Percentiles rank a stretch among this genome's conserved stretches.
phyloP scores from a whole-genome alignment of 2,329 filamentous ascomycete species.

The Talaromyces marneffei region DNA sequence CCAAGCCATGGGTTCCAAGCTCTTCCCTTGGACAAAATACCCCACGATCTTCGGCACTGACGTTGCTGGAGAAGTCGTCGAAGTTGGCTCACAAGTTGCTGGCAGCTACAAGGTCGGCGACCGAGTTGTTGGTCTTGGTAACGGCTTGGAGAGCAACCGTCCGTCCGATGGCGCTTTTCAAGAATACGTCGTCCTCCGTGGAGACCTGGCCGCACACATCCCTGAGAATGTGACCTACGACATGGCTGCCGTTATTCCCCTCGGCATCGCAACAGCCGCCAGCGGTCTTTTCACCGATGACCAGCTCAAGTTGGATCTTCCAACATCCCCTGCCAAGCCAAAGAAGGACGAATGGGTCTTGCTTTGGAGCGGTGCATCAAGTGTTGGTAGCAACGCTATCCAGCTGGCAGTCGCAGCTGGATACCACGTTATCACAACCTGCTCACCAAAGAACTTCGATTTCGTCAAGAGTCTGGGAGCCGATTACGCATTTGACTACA shows the following conservation, averaged over 20 bases:
- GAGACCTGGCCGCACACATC: constrained; percentile 17
- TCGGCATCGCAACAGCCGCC: constrained; percentile 24
- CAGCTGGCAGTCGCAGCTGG: constrained; percentile 39
- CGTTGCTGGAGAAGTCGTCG: constrained; percentile 25
- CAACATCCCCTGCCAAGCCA: not conserved
- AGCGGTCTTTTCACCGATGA: constrained; percentile 22
- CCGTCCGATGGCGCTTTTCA: constrained; percentile 23
- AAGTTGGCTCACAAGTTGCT: constrained; percentile 22
- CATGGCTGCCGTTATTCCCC: constrained; percentile 23
- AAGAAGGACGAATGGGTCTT: constrained; percentile 32
- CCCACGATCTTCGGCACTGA: constrained; percentile 24
- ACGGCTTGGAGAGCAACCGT: constrained; percentile 14
- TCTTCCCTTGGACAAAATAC: constrained; percentile 19
- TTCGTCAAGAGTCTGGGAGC: constrained; percentile 42
- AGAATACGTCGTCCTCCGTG: constrained; percentile 19
- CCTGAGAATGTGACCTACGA: constrained; percentile 23
- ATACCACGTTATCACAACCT: constrained; percentile 35
- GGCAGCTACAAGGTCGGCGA: constrained; percentile 22
- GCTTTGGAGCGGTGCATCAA: constrained; percentile 47
- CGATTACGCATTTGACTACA: constrained; percentile 41
- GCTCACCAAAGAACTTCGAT: constrained; percentile 37
- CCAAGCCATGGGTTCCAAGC: constrained; percentile 18
- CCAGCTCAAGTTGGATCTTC: constrained; percentile 17
- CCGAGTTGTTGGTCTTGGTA: constrained; percentile 22
- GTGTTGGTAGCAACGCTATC: constrained; percentile 40